These are phyloP conservation scores for Neonectria hederae DNA, from an alignment of 2,329 filamentous ascomycete genomes.

Conservation along the genomic window DNA sequence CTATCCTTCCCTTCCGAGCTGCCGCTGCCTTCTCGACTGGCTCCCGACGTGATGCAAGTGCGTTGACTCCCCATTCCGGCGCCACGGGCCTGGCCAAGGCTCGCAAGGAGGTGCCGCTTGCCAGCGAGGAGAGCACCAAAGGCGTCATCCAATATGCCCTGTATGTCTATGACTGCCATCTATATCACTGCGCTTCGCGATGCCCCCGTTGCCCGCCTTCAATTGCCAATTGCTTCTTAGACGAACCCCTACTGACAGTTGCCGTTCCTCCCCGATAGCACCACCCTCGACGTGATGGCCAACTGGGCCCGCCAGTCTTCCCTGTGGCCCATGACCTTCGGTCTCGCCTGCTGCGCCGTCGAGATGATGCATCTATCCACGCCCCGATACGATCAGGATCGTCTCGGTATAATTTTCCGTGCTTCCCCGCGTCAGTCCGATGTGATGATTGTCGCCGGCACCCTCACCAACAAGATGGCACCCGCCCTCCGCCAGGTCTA, in stretches of 20 bases:
- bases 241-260: slow-evolving; percentile 16
- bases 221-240: not conserved
- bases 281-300: slow-evolving; percentile 79
- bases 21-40: slow-evolving; percentile 72
- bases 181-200: not conserved
- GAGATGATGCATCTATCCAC: slow-evolving; percentile 95
- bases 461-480: slow-evolving; percentile 96
- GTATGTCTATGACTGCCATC: slow-evolving; percentile 62
- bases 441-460: slow-evolving; percentile 94
- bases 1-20: slow-evolving; percentile 71
- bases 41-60: slow-evolving; percentile 70
- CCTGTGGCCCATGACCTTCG: slow-evolving; percentile 90
- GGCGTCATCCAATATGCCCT: slow-evolving; percentile 85
- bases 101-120: slow-evolving; percentile 77
- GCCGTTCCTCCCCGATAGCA: slow-evolving; percentile 56
- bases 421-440: slow-evolving; percentile 88
- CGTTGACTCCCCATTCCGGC: slow-evolving; percentile 62
- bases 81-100: slow-evolving; percentile 63
- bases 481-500: slow-evolving; percentile 90
- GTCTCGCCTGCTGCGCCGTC: slow-evolving; percentile 86
- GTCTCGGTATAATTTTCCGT: slow-evolving; percentile 89
- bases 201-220: not conserved
- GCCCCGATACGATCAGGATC: slow-evolving; percentile 88
- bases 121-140: slow-evolving; percentile 83
- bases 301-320: slow-evolving; percentile 89